Conservation (phyloP, 371 early-diverging fungal species). For the Mucor velutinosus region DNA sequence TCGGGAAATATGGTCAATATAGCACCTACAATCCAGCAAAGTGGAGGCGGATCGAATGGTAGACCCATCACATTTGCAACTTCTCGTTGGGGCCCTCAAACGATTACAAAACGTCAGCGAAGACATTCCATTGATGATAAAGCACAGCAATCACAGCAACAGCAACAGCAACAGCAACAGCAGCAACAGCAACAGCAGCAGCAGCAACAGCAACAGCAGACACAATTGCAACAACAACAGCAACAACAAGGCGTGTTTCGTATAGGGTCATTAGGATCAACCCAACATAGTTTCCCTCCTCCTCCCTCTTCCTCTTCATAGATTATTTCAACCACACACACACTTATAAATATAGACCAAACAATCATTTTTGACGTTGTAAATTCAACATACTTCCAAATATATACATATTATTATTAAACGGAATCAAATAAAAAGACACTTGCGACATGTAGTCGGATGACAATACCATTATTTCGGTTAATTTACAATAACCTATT, state of each 20-base stretch:
- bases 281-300: neutral
- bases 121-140: slow-evolving; percentile 34
- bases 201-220: slow-evolving; percentile 9
- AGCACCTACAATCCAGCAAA: neutral
- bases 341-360: too few relatives aligned
- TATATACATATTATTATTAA: too few relatives aligned
- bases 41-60: slow-evolving; percentile 11
- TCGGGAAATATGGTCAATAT: slow-evolving; percentile 4
- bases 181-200: slow-evolving; percentile 2
- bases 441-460: too few relatives aligned
- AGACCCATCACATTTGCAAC: slow-evolving; percentile 40
- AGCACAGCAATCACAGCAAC: slow-evolving; percentile 7
- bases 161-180: slow-evolving; percentile 4
- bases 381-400: too few relatives aligned
- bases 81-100: slow-evolving; percentile 30
- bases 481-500: too few relatives aligned
- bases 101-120: slow-evolving; percentile 39
- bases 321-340: neutral
- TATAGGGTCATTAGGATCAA: neutral
- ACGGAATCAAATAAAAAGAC: too few relatives aligned
- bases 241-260: slow-evolving; percentile 14
- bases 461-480: too few relatives aligned
- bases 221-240: slow-evolving; percentile 8
- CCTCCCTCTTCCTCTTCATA: neutral
- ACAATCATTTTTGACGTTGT: too few relatives aligned